These are phyloP conservation scores for Lipomyces anomalus DNA, from an alignment of 805 yeast species.

Conservation along the genomic window DNA sequence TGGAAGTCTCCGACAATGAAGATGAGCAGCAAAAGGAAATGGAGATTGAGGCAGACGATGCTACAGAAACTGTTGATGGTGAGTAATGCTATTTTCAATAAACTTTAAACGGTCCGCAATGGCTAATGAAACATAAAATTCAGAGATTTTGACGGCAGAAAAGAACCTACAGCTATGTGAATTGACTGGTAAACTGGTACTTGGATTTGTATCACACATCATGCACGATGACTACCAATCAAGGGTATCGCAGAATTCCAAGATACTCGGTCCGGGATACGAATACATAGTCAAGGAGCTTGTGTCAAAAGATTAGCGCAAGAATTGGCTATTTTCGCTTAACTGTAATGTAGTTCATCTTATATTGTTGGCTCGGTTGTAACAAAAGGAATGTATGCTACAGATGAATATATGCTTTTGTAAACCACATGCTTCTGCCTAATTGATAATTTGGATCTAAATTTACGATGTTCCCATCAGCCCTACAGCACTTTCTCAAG, in stretches of 20 bases:
- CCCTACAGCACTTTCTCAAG: no score
- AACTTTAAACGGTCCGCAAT: background rate
- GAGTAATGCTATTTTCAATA: slow-evolving; percentile 4
- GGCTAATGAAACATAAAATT: background rate
- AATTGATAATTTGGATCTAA: no score
- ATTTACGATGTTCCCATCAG: no score
- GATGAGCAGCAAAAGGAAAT: slow-evolving; percentile 5
- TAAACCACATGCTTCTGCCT: no score
- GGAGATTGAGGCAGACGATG: slow-evolving; percentile 6
- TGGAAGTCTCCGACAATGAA: background rate
- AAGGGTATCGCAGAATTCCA: slow-evolving; percentile 8
- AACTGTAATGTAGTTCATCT: background rate
- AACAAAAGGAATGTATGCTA: no score
- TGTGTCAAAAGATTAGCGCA: background rate
- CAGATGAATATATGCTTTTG: no score
- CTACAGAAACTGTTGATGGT: background rate
- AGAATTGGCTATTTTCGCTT: background rate
- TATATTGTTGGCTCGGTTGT: no score
- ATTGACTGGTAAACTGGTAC: slow-evolving; percentile 13
- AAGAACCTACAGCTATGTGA: slow-evolving; percentile 15
- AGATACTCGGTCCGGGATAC: slow-evolving; percentile 11
- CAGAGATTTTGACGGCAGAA: slow-evolving; percentile 3
- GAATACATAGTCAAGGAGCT: slow-evolving; percentile 1
- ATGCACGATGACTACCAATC: slow-evolving; percentile 2
- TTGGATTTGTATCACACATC: slow-evolving; percentile 11